Conservation (phyloP, 2,329 filamentous ascomycete species). For the Colletotrichum melonis region DNA sequence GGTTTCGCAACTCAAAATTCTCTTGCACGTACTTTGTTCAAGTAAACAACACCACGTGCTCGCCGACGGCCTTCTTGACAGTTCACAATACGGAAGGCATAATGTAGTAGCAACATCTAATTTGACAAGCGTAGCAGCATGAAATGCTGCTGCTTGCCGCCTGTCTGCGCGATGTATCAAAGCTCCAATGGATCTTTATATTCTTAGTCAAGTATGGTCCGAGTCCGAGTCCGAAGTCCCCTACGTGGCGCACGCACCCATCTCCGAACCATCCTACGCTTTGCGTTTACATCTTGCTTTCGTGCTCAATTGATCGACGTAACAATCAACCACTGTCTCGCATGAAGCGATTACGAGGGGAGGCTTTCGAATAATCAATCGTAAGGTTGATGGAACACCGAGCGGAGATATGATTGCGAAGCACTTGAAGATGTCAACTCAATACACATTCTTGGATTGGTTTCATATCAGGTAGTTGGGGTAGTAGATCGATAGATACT, state of each 20-base stretch:
- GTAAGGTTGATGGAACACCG: accelerated
- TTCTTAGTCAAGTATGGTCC: background rate
- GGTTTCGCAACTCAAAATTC: background rate
- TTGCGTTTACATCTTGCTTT: too few relatives aligned
- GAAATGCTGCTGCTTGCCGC: background rate
- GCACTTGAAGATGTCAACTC: too few relatives aligned
- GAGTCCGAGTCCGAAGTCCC: background rate
- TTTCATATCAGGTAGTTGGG: too few relatives aligned
- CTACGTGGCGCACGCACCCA: too few relatives aligned
- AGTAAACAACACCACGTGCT: background rate
- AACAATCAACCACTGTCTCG: too few relatives aligned
- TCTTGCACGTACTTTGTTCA: background rate
- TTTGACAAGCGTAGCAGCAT: background rate
- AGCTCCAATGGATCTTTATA: background rate
- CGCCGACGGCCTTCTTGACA: background rate
- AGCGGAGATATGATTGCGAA: too few relatives aligned
- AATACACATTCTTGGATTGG: too few relatives aligned
- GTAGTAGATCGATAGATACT: too few relatives aligned
- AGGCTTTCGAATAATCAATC: too few relatives aligned
- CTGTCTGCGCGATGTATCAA: background rate
- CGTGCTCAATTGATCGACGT: too few relatives aligned
- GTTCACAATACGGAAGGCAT: background rate
- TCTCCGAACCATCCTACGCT: too few relatives aligned
- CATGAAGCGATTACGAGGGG: too few relatives aligned
- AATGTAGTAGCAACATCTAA: background rate